Evolutionary conservation across 305 asterid species (phyloP).

Genomic region (Coffea humblotiana): DNA sequence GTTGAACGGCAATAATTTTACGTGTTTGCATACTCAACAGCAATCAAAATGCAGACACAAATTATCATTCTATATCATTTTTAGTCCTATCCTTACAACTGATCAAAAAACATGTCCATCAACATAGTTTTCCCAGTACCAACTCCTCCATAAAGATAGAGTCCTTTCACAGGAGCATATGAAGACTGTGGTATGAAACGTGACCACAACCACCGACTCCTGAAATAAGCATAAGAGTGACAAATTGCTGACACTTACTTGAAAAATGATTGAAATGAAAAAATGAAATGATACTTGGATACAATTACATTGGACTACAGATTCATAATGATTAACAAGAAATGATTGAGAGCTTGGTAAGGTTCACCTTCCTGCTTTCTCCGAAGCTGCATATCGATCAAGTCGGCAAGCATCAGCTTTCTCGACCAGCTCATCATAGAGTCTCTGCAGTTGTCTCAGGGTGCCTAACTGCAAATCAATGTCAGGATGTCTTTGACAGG

Average conservation of each 20-base stretch:
- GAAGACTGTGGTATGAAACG: conserved; percentile 79
- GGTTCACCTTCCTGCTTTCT: conserved; percentile 35
- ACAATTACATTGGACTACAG: conserved; percentile 34
- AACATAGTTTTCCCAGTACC: conserved; percentile 99
- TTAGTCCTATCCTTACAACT: conserved; percentile 59
- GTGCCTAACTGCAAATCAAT: conserved; percentile 67
- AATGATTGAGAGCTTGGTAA: too few species aligned
- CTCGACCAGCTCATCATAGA: conserved; percentile 77
- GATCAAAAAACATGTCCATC: conserved; percentile 86
- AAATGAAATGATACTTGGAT: not conserved
- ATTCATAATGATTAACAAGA: too few species aligned
- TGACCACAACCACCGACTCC: conserved; percentile 98
- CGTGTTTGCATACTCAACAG: not conserved
- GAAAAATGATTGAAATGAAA: not conserved
- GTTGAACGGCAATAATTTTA: not conserved
- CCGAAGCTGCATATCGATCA: conserved; percentile 76
- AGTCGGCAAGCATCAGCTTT: conserved; percentile 72
- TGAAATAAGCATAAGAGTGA: conserved; percentile 26
- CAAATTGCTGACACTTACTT: not conserved
- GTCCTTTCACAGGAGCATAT: conserved; percentile 83
- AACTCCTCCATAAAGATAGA: conserved; percentile 95
- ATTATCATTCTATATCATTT: conserved; percentile 17
- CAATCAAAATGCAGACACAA: conserved; percentile 9
- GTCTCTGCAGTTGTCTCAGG: conserved; percentile 80
- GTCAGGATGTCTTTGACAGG: conserved; percentile 23